A percentile compares a stretch with the other conserved stretches of the same genome.
phyloP scores from a whole-genome alignment of 306 rosid genomes.

The Begonia fuchsioides region DNA sequence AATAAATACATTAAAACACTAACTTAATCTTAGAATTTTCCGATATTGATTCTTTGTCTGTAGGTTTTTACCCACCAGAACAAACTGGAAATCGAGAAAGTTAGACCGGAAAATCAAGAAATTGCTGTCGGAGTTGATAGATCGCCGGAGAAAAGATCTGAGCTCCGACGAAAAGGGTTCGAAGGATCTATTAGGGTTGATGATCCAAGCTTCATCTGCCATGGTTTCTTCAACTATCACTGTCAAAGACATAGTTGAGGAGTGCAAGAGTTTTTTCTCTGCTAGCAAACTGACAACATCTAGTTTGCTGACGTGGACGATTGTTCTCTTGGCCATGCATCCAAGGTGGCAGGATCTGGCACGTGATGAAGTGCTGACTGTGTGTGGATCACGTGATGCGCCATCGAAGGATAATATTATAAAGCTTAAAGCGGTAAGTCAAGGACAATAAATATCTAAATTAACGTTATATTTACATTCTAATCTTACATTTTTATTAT shows the following conservation, averaged over 20 bases:
- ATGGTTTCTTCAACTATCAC: conserved; percentile 22
- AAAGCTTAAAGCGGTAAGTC: conserved; percentile 83
- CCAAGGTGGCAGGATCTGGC: neutral
- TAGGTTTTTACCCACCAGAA: conserved; percentile 71
- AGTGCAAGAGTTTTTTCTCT: neutral
- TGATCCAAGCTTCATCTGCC: conserved; percentile 52
- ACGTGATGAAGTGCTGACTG: conserved; percentile 1
- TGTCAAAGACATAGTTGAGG: conserved; percentile 57
- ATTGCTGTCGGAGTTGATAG: conserved; percentile 43
- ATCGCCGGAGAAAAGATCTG: conserved; percentile 24
- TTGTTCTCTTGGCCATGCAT: neutral
- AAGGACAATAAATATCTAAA: no score
- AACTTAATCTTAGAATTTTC: no score
- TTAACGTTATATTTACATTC: no score
- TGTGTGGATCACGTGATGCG: conserved; percentile 81
- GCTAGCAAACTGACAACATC: neutral
- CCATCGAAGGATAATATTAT: conserved; percentile 71
- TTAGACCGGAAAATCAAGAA: conserved; percentile 50
- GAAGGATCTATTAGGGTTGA: conserved; percentile 69
- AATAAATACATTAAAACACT: neutral
- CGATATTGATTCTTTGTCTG: no score
- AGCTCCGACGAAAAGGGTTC: conserved; percentile 13
- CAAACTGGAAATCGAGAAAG: conserved; percentile 63
- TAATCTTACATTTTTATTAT: no score
- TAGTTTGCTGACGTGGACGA: neutral